Percentiles rank a stretch among this genome's conserved stretches.
Conservation (phyloP, 305 asterid genomes). For the Withania somnifera region DNA sequence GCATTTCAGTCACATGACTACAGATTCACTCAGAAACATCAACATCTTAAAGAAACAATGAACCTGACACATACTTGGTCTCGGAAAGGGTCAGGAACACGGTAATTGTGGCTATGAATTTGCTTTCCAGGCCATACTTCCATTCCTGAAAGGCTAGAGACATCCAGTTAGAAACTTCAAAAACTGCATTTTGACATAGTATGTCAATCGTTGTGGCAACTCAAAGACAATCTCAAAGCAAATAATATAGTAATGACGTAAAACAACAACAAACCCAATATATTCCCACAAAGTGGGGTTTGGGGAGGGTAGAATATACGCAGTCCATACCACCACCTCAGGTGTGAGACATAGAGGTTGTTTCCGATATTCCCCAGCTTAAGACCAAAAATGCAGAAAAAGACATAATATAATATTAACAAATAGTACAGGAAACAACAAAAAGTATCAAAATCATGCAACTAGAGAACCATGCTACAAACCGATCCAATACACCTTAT, state of each 20-base stretch:
- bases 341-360: no score
- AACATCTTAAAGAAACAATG: constrained; percentile 8
- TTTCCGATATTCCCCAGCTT: no score
- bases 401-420: no score
- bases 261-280: no score
- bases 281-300: no score
- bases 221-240: background rate
- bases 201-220: background rate
- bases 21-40: background rate
- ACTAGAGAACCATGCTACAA: no score
- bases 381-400: no score
- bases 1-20: background rate
- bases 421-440: no score
- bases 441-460: no score
- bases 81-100: constrained; percentile 65
- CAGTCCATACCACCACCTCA: no score
- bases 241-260: background rate
- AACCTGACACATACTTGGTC: constrained; percentile 62
- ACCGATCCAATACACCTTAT: no score
- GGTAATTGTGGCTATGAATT: constrained; percentile 95
- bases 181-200: background rate
- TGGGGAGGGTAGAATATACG: no score
- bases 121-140: constrained; percentile 88
- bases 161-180: background rate
- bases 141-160: constrained; percentile 43